Evolutionary conservation across 1,139 yeast species (phyloP), one percentile per base, ranked within the genome.

Genomic region (Candida sojae): DNA sequence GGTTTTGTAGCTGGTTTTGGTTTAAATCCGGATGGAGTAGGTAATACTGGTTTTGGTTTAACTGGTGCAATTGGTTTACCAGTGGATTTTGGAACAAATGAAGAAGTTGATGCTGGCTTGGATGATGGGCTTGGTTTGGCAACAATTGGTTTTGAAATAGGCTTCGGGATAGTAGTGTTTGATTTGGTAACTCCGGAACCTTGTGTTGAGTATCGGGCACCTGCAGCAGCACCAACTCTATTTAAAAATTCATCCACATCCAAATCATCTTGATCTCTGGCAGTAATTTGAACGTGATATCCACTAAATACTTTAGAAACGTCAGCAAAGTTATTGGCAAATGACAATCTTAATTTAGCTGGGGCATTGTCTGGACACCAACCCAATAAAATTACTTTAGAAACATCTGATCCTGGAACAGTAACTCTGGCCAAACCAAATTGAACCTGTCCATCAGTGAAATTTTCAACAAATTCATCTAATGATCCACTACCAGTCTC

Each of bases 291-390:
- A 48, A 93, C 92, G 64, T 93, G 99, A 69, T 92, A 93, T 36
- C 96, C 96, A 56, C 77, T 77, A 58, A 87, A 76, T 25, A 83
- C 74, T 51, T 77, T 82, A 30, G 92, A 81, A 12, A 87, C 87
- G 39, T 84, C 87, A 41, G 89, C 89, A 57, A 86, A 84, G 66
- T 87, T 87, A 54, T 83, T 71, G 28, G 92, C 91, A 68, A 84
- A 87, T 2, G 91, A 84, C 49, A 88, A 79, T 59, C 90, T 78
- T 36, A 85, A 76, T 64, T 84, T 86, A 58, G 88, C 73, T 6
- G 92, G 88, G n/a, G 92, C 84, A 49, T 86, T 83, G 64, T 87
- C 93, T 6, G 95, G 93, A 71, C 96, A 88, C 97, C 97, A 93
- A 45, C 98, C 98, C 46, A 93, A 77, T 48, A 93, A 75, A 43